Evolutionary conservation across 345 rosid species (phyloP), one percentile per base, ranked within the genome.

Genomic region (Pelargonium nanum): DNA sequence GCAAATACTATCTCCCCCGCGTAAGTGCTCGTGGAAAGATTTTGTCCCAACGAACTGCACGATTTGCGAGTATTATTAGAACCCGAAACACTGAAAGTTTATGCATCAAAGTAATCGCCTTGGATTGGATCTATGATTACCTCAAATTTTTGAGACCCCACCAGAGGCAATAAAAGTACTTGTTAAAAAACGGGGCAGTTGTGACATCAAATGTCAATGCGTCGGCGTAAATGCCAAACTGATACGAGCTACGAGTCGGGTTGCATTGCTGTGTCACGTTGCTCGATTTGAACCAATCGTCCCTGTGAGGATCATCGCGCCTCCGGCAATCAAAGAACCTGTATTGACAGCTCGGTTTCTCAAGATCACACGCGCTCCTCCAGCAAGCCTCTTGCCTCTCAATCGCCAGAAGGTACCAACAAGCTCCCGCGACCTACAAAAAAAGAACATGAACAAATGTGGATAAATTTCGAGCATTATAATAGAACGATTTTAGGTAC

Each of bases 151-250:
- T 86, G 56, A 92, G 68, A 15, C 98, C 98, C 96, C 96, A 92
- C 98, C 98, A 92, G 25, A 92, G 91, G 70, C 93, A 86, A 72
- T 86, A 86, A 26, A 89, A 92, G 80, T 86, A 92, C 67, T 92
- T 89, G 82, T 78, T 68, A 55, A 92, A 32, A 80, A 92, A 92
- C 0, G 81, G 69, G 23, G 96, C 61, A 20, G 71, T 60, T 24
- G 89, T 80, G 22, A 87, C 88, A 53, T 55, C 70, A 21, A 71
- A 80, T 24, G 77, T 73, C 70, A 85, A 66, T 26, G 91, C 82
- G 68, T 92, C 93, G 16, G 83, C 91, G 54, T 77, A 92, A 30
- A 92, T 89, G 51, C 96, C 95, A 26, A 92, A 92, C 59, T 73
- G 70, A 52, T 85, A 92, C 61, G 66, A 80, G 57, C 32, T 68